A percentile compares a stretch with the other conserved stretches of the same genome.
Conservation (phyloP, 192 early-diverging fungal species). For the Backusella mclennaniae region DNA sequence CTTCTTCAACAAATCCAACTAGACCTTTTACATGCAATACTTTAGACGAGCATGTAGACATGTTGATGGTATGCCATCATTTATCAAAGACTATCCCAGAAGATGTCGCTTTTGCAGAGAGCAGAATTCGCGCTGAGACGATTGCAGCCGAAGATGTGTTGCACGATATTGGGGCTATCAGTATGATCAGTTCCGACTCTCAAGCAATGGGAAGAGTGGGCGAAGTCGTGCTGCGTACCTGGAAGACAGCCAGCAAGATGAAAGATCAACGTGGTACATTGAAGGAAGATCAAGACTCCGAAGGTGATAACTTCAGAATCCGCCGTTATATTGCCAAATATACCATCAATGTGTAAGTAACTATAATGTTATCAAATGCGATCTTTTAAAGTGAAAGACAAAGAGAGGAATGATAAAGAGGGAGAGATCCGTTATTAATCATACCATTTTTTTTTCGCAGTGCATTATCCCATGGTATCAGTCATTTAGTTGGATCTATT, state of each 20-base stretch:
- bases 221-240: conserved; percentile 88
- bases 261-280: conserved; percentile 77
- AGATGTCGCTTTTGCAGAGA: conserved; percentile 97
- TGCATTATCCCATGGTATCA: conserved; percentile 84
- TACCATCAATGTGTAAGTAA: conserved; percentile 90
- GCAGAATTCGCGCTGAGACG: conserved; percentile 93
- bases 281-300: conserved; percentile 42
- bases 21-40: conserved; percentile 95
- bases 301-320: conserved; percentile 87
- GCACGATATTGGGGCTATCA: conserved; percentile 93
- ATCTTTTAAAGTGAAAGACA: neutral
- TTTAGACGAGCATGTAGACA: conserved; percentile 96
- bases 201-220: conserved; percentile 98
- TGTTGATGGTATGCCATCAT: conserved; percentile 99
- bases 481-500: conserved; percentile 89
- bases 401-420: neutral
- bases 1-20: conserved; percentile 94
- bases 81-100: conserved; percentile 90
- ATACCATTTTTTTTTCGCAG: conserved; percentile 33
- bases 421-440: neutral
- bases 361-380: neutral
- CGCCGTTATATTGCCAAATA: conserved; percentile 95
- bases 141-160: conserved; percentile 97
- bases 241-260: conserved; percentile 97
- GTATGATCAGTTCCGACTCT: conserved; percentile 90